Percentiles rank a stretch among this genome's conserved stretches.
Conservation (phyloP, 306 rosid species). For the Vachellia pachyceras region DNA sequence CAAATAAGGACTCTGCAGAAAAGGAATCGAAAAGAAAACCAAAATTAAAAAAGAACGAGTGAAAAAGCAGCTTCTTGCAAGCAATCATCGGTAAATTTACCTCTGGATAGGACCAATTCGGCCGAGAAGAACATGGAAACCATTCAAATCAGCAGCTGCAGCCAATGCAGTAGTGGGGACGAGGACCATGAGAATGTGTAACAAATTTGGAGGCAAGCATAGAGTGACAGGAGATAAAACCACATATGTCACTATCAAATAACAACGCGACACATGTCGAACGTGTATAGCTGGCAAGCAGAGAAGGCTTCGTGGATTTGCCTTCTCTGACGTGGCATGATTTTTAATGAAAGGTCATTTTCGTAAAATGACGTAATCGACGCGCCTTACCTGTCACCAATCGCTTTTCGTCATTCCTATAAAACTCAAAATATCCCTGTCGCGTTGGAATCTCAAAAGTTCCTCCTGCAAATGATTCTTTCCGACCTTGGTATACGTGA, state of each 20-base stretch:
- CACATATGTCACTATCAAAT: conserved; percentile 29
- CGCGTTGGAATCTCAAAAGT: not conserved
- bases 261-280: not conserved
- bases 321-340: conserved; percentile 33
- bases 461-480: conserved; percentile 31
- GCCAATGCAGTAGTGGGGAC: conserved; percentile 33
- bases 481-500: not conserved
- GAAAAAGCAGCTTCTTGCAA: conserved; percentile 35
- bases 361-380: conserved; percentile 18
- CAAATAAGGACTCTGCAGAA: conserved; percentile 44
- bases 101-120: conserved; percentile 40
- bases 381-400: too few relatives aligned
- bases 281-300: conserved; percentile 31
- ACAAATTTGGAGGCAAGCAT: conserved; percentile 1
- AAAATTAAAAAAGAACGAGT: not conserved
- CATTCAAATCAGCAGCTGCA: conserved; percentile 24
- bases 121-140: conserved; percentile 37
- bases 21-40: conserved; percentile 13
- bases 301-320: not conserved
- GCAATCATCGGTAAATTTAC: conserved; percentile 19
- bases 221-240: not conserved
- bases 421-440: not conserved
- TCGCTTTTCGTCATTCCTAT: too few relatives aligned
- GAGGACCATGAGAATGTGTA: conserved; percentile 1
- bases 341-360: conserved; percentile 30